phyloP scores from a whole-genome alignment of 306 rosid species.

The Casuarina equisetifolia region DNA sequence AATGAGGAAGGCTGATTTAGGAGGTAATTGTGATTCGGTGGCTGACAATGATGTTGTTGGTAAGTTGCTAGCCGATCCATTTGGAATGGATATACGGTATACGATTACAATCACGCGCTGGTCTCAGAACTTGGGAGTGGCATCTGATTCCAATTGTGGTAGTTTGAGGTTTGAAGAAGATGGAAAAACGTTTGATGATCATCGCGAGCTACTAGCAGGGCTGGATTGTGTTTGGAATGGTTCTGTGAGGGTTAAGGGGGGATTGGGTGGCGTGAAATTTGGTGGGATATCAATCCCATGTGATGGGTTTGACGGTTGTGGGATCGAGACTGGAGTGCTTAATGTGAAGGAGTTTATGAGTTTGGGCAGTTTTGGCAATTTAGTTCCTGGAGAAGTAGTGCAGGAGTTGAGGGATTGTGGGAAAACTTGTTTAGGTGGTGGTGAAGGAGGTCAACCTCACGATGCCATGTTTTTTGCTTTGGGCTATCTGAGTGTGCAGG shows the following conservation, averaged over 20 bases:
- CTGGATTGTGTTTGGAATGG: constrained; percentile 50
- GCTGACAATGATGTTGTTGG: constrained; percentile 48
- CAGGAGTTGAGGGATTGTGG: constrained; percentile 24
- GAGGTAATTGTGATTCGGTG: constrained; percentile 24
- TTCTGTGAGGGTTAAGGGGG: constrained; percentile 32
- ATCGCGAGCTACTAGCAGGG: constrained; percentile 36
- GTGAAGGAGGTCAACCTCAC: constrained; percentile 51
- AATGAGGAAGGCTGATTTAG: constrained; percentile 28
- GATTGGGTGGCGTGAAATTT: constrained; percentile 16
- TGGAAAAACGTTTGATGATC: constrained; percentile 29
- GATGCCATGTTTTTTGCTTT: constrained; percentile 56
- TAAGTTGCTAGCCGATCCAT: constrained; percentile 68
- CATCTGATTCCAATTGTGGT: constrained; percentile 27
- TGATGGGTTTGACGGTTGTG: constrained; percentile 32
- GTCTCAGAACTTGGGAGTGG: constrained; percentile 41
- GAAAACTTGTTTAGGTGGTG: constrained; percentile 7
- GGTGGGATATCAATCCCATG: constrained; percentile 30
- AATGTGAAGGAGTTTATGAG: constrained; percentile 28
- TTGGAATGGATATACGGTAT: constrained; percentile 53
- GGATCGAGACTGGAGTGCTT: constrained; percentile 20
- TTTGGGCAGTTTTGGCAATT: constrained; percentile 15
- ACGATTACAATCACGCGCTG: constrained; percentile 51
- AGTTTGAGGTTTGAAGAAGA: constrained; percentile 38
- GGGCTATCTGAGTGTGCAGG: constrained; percentile 51
- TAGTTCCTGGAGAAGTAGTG: constrained; percentile 22